These are phyloP conservation scores for Neurospora sp. DNA, from an alignment of 495 filamentous ascomycete species.

Conservation along the genomic window DNA sequence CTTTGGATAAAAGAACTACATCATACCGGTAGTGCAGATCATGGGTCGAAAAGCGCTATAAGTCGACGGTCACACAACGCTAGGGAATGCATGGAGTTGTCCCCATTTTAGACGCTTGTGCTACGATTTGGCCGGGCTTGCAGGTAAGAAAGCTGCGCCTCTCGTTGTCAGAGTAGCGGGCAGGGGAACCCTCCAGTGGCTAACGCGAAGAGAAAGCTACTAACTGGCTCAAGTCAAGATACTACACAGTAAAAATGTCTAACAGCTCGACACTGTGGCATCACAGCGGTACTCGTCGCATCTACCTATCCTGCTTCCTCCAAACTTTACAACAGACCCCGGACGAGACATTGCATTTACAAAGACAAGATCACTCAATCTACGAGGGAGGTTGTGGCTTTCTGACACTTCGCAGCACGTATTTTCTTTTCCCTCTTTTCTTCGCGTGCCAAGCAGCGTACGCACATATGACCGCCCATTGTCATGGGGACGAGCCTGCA, in stretches of 20 bases:
- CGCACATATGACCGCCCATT: not conserved
- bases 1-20: not conserved
- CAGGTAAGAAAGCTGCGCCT: not conserved
- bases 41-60: not conserved
- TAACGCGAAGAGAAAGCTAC: not conserved
- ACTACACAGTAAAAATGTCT: not conserved
- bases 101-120: not conserved
- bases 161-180: not conserved
- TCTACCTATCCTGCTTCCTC: not conserved
- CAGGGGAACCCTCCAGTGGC: not conserved
- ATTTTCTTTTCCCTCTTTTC: not conserved
- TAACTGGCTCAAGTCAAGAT: not conserved
- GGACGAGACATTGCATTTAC: not conserved
- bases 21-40: not conserved
- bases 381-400: not conserved
- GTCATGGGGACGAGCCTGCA: not conserved
- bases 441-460: not conserved
- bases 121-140: not conserved
- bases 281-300: not conserved
- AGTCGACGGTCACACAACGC: not conserved
- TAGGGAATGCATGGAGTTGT: not conserved
- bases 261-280: not conserved
- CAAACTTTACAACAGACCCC: not conserved
- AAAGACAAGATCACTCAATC: not conserved
- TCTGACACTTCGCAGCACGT: not conserved